Percentiles rank a stretch among this genome's conserved stretches.
phyloP scores from a whole-genome alignment of 306 rosid genomes.

The Gastrolobium bilobum region DNA sequence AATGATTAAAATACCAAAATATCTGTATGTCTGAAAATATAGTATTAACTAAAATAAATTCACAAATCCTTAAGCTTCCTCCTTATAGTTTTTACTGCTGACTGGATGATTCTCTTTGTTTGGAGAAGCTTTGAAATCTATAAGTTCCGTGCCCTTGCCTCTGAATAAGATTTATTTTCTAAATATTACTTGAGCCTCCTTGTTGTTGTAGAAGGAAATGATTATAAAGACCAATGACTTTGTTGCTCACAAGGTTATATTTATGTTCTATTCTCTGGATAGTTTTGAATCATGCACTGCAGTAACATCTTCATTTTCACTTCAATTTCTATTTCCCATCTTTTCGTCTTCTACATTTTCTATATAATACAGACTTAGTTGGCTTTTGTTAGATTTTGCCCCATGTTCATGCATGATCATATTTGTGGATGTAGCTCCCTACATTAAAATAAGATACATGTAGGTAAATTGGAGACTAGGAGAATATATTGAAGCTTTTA shows the following conservation, averaged over 20 bases:
- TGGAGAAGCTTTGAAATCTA: background rate
- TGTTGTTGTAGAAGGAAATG: constrained; percentile 12
- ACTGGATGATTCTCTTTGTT: background rate
- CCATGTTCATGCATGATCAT: constrained; percentile 8
- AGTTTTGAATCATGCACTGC: constrained; percentile 12
- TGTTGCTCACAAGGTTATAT: constrained; percentile 5
- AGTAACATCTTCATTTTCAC: constrained; percentile 12
- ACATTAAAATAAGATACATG: background rate
- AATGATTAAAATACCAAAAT: background rate
- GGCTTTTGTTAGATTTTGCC: constrained; percentile 9
- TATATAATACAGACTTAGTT: background rate
- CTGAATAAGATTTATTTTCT: background rate
- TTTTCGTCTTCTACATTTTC: constrained; percentile 29
- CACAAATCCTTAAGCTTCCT: background rate
- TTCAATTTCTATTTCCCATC: background rate
- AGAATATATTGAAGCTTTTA: background rate
- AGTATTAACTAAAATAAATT: background rate
- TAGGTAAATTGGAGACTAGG: background rate
- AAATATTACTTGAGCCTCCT: constrained; percentile 18
- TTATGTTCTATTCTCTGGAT: background rate
- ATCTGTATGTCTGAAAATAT: background rate
- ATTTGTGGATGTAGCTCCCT: background rate
- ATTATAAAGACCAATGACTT: background rate
- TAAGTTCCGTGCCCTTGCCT: background rate
- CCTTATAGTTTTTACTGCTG: background rate